Percentiles rank a stretch among this genome's conserved stretches.
These are phyloP conservation scores for Sphagnurus paluster DNA, from an alignment of 1,284 basidiomycete species.

Conservation along the genomic window DNA sequence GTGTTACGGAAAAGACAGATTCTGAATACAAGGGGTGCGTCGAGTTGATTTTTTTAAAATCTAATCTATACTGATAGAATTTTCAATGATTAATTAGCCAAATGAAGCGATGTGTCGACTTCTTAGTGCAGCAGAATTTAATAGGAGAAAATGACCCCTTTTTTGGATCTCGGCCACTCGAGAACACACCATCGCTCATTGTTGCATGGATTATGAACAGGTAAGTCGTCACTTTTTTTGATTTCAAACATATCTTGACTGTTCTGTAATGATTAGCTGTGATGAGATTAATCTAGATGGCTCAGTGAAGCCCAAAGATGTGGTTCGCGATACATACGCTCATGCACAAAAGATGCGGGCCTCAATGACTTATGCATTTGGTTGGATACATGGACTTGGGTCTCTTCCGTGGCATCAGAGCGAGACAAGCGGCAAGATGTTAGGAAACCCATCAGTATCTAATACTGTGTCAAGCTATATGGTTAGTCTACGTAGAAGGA, in stretches of 20 bases:
- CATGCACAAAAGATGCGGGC: conserved; percentile 38
- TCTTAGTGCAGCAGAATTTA: conserved; percentile 13
- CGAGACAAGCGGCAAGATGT: conserved; percentile 19
- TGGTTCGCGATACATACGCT: conserved; percentile 20
- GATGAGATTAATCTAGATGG: conserved; percentile 21
- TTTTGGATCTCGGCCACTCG: conserved; percentile 21
- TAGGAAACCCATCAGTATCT: conserved; percentile 33
- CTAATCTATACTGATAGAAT: background rate
- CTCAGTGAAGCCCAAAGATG: conserved; percentile 11
- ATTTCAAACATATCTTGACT: background rate
- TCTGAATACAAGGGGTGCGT: conserved; percentile 27
- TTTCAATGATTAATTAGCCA: conserved; percentile 16
- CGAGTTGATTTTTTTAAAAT: background rate
- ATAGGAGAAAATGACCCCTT: conserved; percentile 18
- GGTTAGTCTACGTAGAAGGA: conserved; percentile 24
- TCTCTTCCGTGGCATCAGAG: conserved; percentile 27
- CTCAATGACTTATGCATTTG: conserved; percentile 31
- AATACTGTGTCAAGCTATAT: conserved; percentile 32
- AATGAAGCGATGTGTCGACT: conserved; percentile 19
- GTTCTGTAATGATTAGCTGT: background rate
- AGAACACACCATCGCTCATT: conserved; percentile 25
- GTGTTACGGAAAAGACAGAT: conserved; percentile 29
- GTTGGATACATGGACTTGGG: conserved; percentile 27
- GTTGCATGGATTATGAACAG: conserved; percentile 33
- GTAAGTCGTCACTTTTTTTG: conserved; percentile 13